These are phyloP conservation scores for Penicillium sp. DNA, from an alignment of 2,329 filamentous ascomycete species.

Conservation along the genomic window DNA sequence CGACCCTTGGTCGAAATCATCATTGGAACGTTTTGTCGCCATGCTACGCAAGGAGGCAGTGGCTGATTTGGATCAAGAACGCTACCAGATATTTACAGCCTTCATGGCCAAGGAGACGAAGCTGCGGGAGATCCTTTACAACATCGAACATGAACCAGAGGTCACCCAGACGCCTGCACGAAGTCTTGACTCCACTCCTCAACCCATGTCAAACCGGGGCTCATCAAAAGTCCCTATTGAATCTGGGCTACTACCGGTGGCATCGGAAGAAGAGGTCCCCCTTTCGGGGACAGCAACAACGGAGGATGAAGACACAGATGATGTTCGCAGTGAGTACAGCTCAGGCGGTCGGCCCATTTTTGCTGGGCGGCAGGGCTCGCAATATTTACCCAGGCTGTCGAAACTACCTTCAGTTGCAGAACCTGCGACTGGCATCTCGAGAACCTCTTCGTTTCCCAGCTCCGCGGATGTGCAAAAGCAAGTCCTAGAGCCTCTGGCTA, in stretches of 20 bases:
- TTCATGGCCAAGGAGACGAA: constrained; percentile 52
- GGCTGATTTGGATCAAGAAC: constrained; percentile 51
- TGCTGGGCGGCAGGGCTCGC: constrained; percentile 18
- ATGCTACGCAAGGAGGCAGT: constrained; percentile 57
- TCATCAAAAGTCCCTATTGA: constrained; percentile 22
- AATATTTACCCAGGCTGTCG: constrained; percentile 15
- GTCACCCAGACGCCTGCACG: constrained; percentile 13
- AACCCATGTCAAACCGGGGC: constrained; percentile 10
- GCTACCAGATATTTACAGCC: constrained; percentile 54
- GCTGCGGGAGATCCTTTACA: constrained; percentile 51
- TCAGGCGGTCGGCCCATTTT: constrained; percentile 56
- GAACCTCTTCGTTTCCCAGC: neutral
- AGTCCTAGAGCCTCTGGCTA: constrained; percentile 30
- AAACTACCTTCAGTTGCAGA: constrained; percentile 7
- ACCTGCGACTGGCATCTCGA: neutral
- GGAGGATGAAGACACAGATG: constrained; percentile 16
- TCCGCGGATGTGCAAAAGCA: constrained; percentile 25
- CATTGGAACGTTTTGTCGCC: constrained; percentile 54
- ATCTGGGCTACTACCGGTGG: constrained; percentile 38
- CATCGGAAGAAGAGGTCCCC: constrained; percentile 24
- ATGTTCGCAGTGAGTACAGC: constrained; percentile 47
- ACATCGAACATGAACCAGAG: constrained; percentile 46
- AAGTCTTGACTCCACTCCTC: constrained; percentile 11
- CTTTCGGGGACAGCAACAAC: neutral
- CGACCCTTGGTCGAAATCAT: constrained; percentile 60